Conservation (phyloP, 2,329 filamentous ascomycete species). For the Fusarium miscanthi region DNA sequence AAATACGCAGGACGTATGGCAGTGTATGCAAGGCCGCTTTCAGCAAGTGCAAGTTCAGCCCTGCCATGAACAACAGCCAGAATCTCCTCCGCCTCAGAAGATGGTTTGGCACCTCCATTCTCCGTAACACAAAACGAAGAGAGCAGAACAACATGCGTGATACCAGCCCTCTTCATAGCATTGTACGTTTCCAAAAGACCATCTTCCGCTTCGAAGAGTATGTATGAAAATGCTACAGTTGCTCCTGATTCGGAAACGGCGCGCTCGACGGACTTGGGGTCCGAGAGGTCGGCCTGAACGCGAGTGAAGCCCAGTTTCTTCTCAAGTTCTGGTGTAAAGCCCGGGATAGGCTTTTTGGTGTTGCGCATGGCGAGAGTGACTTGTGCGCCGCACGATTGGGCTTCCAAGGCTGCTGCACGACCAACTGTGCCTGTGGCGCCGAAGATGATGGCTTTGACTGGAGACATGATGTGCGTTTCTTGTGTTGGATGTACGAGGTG, state of each 20-base stretch:
- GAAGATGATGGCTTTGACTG: slow-evolving; percentile 21
- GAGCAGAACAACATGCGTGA: slow-evolving; percentile 9
- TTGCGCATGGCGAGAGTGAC: slow-evolving; percentile 26
- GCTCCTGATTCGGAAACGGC: slow-evolving; percentile 11
- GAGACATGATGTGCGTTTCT: background rate
- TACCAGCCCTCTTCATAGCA: slow-evolving; percentile 15
- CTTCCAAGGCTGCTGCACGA: slow-evolving; percentile 16
- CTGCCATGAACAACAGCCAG: slow-evolving; percentile 9
- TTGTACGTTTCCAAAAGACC: background rate
- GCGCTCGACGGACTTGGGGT: slow-evolving; percentile 1
- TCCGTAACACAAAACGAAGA: slow-evolving; percentile 4
- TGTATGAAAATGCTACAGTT: slow-evolving; percentile 21
- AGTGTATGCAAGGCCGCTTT: background rate
- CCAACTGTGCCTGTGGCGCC: slow-evolving; percentile 25
- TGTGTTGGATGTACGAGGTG: too few species aligned
- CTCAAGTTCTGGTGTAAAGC: background rate
- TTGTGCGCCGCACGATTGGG: background rate
- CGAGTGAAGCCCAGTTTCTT: slow-evolving; percentile 2
- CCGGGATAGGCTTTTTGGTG: background rate
- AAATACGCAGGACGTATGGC: slow-evolving; percentile 14
- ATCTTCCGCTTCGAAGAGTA: slow-evolving; percentile 6
- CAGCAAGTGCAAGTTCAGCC: slow-evolving; percentile 8
- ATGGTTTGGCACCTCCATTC: background rate
- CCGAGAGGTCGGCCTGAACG: slow-evolving; percentile 21
- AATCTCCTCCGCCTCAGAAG: background rate